A percentile compares a stretch with the other conserved stretches of the same genome.
Evolutionary conservation across 2,329 filamentous ascomycete genomes (phyloP).

Genomic region (Ceratocystis cacaofunesta): DNA sequence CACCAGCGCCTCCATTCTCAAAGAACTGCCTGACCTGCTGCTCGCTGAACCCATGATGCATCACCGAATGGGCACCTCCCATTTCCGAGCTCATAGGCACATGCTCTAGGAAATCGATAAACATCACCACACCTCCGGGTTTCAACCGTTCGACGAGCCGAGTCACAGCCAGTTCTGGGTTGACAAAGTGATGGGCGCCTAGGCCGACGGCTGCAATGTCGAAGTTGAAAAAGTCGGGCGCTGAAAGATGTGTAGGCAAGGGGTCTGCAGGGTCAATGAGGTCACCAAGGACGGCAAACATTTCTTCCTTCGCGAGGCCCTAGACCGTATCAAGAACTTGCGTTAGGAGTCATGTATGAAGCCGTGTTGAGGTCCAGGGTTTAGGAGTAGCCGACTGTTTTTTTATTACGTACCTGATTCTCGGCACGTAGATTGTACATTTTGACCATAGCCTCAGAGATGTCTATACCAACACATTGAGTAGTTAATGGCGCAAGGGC

Average conservation of each 20-base stretch:
- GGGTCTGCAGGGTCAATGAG: conserved; percentile 34
- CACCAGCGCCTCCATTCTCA: conserved; percentile 42
- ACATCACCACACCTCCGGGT: conserved; percentile 50
- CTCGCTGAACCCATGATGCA: conserved; percentile 50
- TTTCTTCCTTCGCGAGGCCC: conserved; percentile 37
- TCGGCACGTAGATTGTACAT: conserved; percentile 48
- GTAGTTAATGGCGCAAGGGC: conserved; percentile 47
- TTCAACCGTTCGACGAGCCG: conserved; percentile 46
- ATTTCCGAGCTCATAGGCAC: conserved; percentile 21
- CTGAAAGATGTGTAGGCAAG: conserved; percentile 40
- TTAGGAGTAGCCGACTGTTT: neutral
- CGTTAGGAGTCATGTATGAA: neutral
- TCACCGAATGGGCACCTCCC: conserved; percentile 28
- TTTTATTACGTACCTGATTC: conserved; percentile 32
- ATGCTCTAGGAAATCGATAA: conserved; percentile 53
- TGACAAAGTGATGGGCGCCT: conserved; percentile 53
- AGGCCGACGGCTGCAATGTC: conserved; percentile 50
- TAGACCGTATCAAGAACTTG: conserved; percentile 19
- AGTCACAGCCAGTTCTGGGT: conserved; percentile 44
- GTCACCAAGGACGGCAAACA: conserved; percentile 44
- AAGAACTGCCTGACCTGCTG: conserved; percentile 46
- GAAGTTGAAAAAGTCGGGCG: conserved; percentile 50
- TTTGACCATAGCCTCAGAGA: conserved; percentile 55
- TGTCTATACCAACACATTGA: conserved; percentile 51
- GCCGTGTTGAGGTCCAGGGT: neutral